Evolutionary conservation across 495 filamentous ascomycete genomes (phyloP).

Genomic region (Podospora australis): DNA sequence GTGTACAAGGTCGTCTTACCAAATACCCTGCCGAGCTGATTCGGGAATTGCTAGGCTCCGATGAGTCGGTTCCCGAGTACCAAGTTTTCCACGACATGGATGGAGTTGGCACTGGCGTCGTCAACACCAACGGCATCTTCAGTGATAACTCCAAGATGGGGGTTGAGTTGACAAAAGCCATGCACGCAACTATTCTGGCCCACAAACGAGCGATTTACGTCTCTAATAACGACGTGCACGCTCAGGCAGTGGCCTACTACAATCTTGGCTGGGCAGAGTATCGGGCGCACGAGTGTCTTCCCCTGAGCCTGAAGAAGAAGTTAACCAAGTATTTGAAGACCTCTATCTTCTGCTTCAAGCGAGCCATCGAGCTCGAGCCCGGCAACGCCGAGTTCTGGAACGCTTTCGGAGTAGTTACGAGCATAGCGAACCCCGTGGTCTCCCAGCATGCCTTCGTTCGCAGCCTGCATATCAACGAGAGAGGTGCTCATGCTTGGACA

Average conservation of each 20-base stretch:
- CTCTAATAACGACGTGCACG: slow-evolving; percentile 68
- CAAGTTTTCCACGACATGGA: slow-evolving; percentile 65
- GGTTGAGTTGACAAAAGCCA: slow-evolving; percentile 40
- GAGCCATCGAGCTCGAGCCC: slow-evolving; percentile 90
- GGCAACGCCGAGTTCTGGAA: slow-evolving; percentile 98
- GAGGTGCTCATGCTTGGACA: slow-evolving; percentile 75
- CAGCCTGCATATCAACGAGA: slow-evolving; percentile 85
- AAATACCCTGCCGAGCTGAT: slow-evolving; percentile 54
- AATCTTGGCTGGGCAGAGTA: slow-evolving; percentile 95
- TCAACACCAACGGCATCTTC: slow-evolving; percentile 36
- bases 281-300: slow-evolving; percentile 61
- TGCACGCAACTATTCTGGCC: slow-evolving; percentile 70
- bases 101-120: slow-evolving; percentile 49
- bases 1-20: slow-evolving; percentile 56
- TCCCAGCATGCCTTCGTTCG: slow-evolving; percentile 94
- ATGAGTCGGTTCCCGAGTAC: slow-evolving; percentile 49
- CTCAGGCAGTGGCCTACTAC: slow-evolving; percentile 94
- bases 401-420: slow-evolving; percentile 84
- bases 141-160: slow-evolving; percentile 42
- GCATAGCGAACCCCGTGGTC: slow-evolving; percentile 73
- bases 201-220: slow-evolving; percentile 78
- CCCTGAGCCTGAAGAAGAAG: slow-evolving; percentile 39
- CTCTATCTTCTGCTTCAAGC: slow-evolving; percentile 88
- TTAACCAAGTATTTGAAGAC: slow-evolving; percentile 66
- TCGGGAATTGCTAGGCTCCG: slow-evolving; percentile 46